Evolutionary conservation across 805 yeast genomes (phyloP), one percentile per base, ranked within the genome.

Genomic region (Priceomyces medius): DNA sequence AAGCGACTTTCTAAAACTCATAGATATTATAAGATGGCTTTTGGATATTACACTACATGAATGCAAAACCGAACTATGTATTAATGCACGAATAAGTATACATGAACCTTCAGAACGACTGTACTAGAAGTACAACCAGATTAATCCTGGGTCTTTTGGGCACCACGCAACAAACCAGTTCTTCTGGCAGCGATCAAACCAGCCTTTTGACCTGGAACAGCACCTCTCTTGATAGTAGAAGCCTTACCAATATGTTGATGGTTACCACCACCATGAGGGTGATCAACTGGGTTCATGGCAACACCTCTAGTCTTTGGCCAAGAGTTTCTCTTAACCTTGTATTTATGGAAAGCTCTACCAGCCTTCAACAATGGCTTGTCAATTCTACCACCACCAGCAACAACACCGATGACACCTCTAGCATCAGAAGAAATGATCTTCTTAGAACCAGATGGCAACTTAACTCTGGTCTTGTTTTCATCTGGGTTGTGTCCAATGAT

Each of bases 251-350:
- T 91, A 77, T 91, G 98, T 83, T 91, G 98, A 79, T 91, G 98
- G 96, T 90, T 90, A 53, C 56, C 58, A 54, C 51, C 98, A 88
- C 99, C 99, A 77, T 91, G 99, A 75, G 99, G 99, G 83, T 91
- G 99, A 76, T 91, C 99, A 74, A 91, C 99, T 76, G 98, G 98
- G 81, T 91, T 91, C 99, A 93, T 91, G 74, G 99, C 99, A 73
- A 91, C 98, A 91, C 98, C 99, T 83, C 98, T 89, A 71, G 98
- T 93, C 87, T 88, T 90, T 79, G 99, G 99, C 98, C 98, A 93
- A 59, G 96, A 88, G 96, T 93, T 89, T 81, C 98, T 84, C 95
- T 93, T 93, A 67, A 90, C 96, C 79, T 77, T 90, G 91, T 85
- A 90, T 82, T 91, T 91, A 90, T 91, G 97, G 96, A 84, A 91